These are phyloP conservation scores for Chara braunii DNA, from an alignment of 139 green algal species.

Conservation along the genomic window DNA sequence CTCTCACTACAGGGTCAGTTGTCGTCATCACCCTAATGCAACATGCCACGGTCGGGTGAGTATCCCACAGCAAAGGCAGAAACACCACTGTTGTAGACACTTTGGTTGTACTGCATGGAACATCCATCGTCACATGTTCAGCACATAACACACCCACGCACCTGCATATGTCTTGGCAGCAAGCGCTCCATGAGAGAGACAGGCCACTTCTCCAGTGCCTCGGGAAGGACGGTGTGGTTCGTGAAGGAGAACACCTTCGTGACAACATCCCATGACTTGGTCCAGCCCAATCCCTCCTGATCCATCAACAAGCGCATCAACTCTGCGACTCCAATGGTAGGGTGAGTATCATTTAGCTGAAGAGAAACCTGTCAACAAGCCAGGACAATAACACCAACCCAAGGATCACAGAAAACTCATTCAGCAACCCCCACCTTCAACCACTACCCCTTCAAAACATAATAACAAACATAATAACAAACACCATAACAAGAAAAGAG, in stretches of 20 bases:
- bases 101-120: too few relatives aligned
- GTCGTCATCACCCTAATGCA: too few relatives aligned
- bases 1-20: too few relatives aligned
- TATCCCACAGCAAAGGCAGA: too few relatives aligned
- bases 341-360: constrained; percentile 58
- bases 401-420: neutral
- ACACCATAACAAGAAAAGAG: too few relatives aligned
- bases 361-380: constrained; percentile 41
- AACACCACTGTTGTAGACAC: too few relatives aligned
- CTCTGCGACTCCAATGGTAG: constrained; percentile 70
- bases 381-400: neutral
- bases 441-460: too few relatives aligned
- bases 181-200: constrained; percentile 45
- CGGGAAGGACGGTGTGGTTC: constrained; percentile 98
- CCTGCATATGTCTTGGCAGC: constrained; percentile 86
- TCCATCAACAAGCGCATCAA: constrained; percentile 99
- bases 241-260: constrained; percentile 89
- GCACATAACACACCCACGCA: too few relatives aligned
- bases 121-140: too few relatives aligned
- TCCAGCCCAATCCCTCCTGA: constrained; percentile 86
- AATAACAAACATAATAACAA: too few relatives aligned
- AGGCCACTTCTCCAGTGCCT: constrained; percentile 85
- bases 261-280: constrained; percentile 77
- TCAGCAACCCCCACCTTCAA: too few relatives aligned
- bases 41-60: too few relatives aligned